Evolutionary conservation across 2,329 filamentous ascomycete genomes (phyloP), one percentile per base, ranked within the genome.

Genomic region (Phoma sp.): DNA sequence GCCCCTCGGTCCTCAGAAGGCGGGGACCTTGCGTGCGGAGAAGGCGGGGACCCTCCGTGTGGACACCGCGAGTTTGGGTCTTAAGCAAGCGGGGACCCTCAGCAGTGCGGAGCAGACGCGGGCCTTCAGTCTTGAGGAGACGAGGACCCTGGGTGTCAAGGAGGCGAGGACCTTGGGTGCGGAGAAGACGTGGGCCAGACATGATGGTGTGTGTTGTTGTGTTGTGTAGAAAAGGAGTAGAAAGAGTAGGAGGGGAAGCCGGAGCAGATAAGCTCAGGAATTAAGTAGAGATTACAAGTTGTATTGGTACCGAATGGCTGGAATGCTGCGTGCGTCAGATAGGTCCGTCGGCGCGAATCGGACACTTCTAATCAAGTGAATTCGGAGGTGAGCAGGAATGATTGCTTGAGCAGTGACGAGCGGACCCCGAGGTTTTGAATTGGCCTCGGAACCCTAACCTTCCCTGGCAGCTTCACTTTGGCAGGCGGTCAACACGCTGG

Each of bases 401-500:
- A 15, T 34, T 39, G 39, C 23, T 48, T 18, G 51, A 43, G 40
- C 30, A 54, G 37, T 49, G 47, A 32, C 40, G 45, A 54, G 51
- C 36, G 45, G 23, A 49, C 21, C 51, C 45, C 46, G 39, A 32
- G 39, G 33, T 46, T 54, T 54, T 54, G 51, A 54, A 15, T 28
- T 45, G 45, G 45, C 45, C 34, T 54, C 51, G 51, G 45, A 32
- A 49, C 45, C 29, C 34, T 49, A 46, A 28, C 51, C 40, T 17
- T 54, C 26, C 15, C 40, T 39, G 45, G 45, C 17, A 39, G 38
- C 46, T 49, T 36, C 39, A 34, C 23, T 46, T 37, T 7, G 28
- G 28, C 30, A 50, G 42, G 57, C 57, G 53, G 57, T 60, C 57
- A 57, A 51, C 5, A 51, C 29, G 38, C 53, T 56, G 53, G 53